These are phyloP conservation scores for Phaffomyces antillensis DNA, from an alignment of 805 yeast species.

Conservation along the genomic window DNA sequence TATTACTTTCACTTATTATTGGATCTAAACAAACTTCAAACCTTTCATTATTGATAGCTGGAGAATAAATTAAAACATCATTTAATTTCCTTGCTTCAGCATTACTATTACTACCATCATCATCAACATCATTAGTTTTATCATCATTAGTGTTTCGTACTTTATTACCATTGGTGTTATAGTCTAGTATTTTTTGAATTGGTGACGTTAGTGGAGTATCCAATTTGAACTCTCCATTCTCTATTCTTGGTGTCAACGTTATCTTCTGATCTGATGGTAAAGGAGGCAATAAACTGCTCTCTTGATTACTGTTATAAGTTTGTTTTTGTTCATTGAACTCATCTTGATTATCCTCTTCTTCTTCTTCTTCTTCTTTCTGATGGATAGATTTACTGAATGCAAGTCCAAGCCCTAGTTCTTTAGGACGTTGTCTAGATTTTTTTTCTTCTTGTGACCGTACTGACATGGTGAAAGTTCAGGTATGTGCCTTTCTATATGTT, in stretches of 20 bases:
- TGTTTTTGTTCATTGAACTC: too few relatives aligned
- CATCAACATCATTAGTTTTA: too few relatives aligned
- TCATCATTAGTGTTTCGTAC: too few relatives aligned
- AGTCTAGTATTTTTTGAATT: background rate
- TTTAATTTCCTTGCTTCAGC: background rate
- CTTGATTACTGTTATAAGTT: constrained; percentile 6
- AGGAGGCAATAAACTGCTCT: constrained; percentile 15
- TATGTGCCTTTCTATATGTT: background rate
- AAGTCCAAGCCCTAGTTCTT: background rate
- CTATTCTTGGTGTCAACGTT: background rate
- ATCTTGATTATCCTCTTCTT: constrained; percentile 11
- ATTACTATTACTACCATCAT: too few relatives aligned
- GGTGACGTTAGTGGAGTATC: constrained; percentile 6
- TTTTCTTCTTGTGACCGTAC: too few relatives aligned
- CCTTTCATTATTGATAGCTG: constrained; percentile 19
- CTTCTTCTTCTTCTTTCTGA: background rate
- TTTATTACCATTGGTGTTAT: background rate
- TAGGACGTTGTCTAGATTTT: background rate
- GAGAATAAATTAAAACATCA: constrained; percentile 12
- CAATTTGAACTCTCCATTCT: background rate
- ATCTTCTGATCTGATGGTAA: constrained; percentile 10
- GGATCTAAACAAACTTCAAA: constrained; percentile 20
- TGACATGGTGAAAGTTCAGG: too few relatives aligned
- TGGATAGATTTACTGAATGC: background rate
- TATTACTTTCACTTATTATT: background rate